Evolutionary conservation across 1,284 basidiomycete species (phyloP), one percentile per base, ranked within the genome.

Genomic region (Stereum hirsutum): DNA sequence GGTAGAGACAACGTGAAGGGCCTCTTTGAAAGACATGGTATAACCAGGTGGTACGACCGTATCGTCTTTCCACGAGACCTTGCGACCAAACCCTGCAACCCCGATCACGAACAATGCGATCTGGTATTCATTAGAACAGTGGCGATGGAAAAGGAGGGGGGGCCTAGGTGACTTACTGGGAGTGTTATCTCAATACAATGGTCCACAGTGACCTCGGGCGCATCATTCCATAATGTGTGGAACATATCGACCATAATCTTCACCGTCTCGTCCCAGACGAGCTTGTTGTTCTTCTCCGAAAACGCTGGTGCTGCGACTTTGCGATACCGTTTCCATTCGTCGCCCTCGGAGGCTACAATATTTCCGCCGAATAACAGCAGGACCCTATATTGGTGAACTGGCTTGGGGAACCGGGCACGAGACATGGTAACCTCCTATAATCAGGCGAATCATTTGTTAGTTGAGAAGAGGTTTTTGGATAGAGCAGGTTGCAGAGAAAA

Each of bases 301-400:
- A 70, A 69, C 2, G 63, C 57, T 2, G 66, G 66, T 4, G 62
- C 61, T 25, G 59, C 48, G 25, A 70, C 69, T 55, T 73, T 75
- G 31, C 77, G 60, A 49, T 76, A 75, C 37, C 68, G 68, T 51
- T 77, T 75, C 76, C 76, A 79, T 49, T 75, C 66, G n/a, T 76
- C 71, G 15, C 69, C 70, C 52, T 79, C 77, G 0, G 74, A 72
- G 1, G 66, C 68, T n/a, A 80, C 63, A 42, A 80, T 72, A 46
- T 81, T 80, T 5, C 56, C 50, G 6, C 76, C 76, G 52, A 69
- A 70, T 36, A 64, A 55, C 1, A 50, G 40, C 17, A 70, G 51
- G 6, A 57, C 45, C 6, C 34, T 46, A 46, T 70, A 70, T 25
- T 50, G 45, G 3, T 50, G 20, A 1, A 63, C 44, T 12, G 59